Evolutionary conservation across 768 basidiomycete species (phyloP).

Genomic region (Candolleomyces eurysporus): DNA sequence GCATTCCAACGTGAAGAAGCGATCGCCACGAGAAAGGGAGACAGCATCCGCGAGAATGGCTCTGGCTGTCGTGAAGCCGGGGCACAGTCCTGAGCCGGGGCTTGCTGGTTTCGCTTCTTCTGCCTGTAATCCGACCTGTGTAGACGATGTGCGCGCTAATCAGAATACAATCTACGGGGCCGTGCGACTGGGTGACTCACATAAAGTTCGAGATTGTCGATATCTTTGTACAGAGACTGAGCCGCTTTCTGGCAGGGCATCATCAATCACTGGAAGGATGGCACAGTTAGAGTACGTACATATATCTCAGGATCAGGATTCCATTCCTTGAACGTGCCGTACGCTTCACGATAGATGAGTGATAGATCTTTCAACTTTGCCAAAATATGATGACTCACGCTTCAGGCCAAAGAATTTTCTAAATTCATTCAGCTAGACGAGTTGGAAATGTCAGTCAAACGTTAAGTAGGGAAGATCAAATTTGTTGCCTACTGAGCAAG

Average conservation of each 20-base stretch:
- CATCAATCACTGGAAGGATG: not conserved
- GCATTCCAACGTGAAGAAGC: slow-evolving; percentile 74
- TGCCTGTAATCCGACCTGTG: slow-evolving; percentile 63
- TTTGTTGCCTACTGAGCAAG: slow-evolving; percentile 57
- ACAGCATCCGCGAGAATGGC: slow-evolving; percentile 84
- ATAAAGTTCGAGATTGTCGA: slow-evolving; percentile 79
- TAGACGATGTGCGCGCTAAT: not conserved
- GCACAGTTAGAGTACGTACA: slow-evolving; percentile 30
- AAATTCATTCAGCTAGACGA: slow-evolving; percentile 62
- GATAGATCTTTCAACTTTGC: slow-evolving; percentile 2
- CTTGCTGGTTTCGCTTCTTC: slow-evolving; percentile 66
- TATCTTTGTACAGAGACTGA: slow-evolving; percentile 61
- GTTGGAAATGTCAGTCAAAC: slow-evolving; percentile 6
- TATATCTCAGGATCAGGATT: slow-evolving; percentile 58
- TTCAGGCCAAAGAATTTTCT: slow-evolving; percentile 68
- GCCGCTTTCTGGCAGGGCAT: slow-evolving; percentile 50
- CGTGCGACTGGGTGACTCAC: slow-evolving; percentile 34
- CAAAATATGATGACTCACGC: slow-evolving; percentile 37
- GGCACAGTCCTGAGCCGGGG: slow-evolving; percentile 75
- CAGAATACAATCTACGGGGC: not conserved
- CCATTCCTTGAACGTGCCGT: slow-evolving; percentile 67
- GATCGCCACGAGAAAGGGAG: slow-evolving; percentile 72
- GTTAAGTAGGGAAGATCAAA: not conserved
- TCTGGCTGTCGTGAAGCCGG: slow-evolving; percentile 80
- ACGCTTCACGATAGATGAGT: slow-evolving; percentile 38